Conservation (phyloP, 2,329 filamentous ascomycete species). For the Penicillium sp. region DNA sequence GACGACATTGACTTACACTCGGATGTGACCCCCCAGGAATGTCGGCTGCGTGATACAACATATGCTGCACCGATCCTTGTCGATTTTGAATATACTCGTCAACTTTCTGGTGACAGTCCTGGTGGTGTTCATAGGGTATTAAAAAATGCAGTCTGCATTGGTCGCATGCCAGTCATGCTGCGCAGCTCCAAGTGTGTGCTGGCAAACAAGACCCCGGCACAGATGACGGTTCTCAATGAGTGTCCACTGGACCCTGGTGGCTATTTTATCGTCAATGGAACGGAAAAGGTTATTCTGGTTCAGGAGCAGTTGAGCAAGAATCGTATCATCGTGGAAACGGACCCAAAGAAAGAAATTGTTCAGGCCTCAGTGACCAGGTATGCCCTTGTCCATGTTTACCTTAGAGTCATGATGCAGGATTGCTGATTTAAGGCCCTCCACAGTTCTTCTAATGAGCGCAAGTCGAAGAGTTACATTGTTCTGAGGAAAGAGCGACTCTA, state of each 20-base stretch:
- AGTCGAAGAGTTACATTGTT: slow-evolving; percentile 95
- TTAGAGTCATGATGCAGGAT: background rate
- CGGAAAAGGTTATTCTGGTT: slow-evolving; percentile 97
- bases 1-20: slow-evolving; percentile 44
- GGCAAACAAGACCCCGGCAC: slow-evolving; percentile 73
- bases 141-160: slow-evolving; percentile 72
- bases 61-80: slow-evolving; percentile 93
- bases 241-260: slow-evolving; percentile 94
- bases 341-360: slow-evolving; percentile 87
- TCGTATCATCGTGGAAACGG: slow-evolving; percentile 92
- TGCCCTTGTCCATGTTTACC: slow-evolving; percentile 1
- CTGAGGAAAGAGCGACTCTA: slow-evolving; percentile 90
- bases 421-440: slow-evolving; percentile 22
- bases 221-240: slow-evolving; percentile 92
- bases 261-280: slow-evolving; percentile 96
- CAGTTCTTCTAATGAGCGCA: slow-evolving; percentile 94
- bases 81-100: slow-evolving; percentile 86
- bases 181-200: slow-evolving; percentile 92
- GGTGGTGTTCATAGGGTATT: slow-evolving; percentile 73
- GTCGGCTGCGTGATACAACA: slow-evolving; percentile 93
- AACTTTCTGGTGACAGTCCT: too few relatives aligned
- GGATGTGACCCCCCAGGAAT: slow-evolving; percentile 86
- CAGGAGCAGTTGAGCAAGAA: slow-evolving; percentile 99
- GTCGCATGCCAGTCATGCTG: slow-evolving; percentile 93
- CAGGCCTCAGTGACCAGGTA: slow-evolving; percentile 84